Conservation (phyloP, 108 stramenopile genomes). For the Seminavis robusta region DNA sequence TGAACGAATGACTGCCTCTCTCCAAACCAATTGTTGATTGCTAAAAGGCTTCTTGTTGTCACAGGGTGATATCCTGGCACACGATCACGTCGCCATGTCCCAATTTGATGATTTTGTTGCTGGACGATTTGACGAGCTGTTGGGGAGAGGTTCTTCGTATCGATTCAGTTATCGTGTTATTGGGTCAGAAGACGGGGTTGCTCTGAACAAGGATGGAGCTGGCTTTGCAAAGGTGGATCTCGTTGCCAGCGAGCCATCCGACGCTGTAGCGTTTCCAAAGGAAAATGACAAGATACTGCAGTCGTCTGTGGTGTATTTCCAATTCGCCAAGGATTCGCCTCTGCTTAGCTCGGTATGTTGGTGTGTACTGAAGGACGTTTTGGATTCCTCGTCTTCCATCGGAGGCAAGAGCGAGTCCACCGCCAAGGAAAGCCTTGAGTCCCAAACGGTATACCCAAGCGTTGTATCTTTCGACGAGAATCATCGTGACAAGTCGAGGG, state of each 20-base stretch:
- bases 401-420: background rate
- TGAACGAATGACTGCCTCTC: too few relatives aligned
- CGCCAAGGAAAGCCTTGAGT: background rate
- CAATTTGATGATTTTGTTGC: slow-evolving; percentile 3
- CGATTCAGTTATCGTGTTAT: background rate
- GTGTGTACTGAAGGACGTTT: background rate
- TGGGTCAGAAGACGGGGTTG: slow-evolving; percentile 3
- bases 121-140: background rate
- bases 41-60: too few relatives aligned
- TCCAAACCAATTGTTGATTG: too few relatives aligned
- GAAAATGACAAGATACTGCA: too few relatives aligned
- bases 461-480: slow-evolving; percentile 14
- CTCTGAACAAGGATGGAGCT: background rate
- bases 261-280: background rate
- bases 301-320: background rate
- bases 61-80: too few relatives aligned
- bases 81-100: too few relatives aligned
- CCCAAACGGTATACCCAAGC: slow-evolving; percentile 6
- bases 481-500: background rate
- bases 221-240: slow-evolving; percentile 8
- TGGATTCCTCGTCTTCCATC: background rate
- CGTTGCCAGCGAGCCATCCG: background rate
- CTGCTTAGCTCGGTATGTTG: slow-evolving; percentile 5
- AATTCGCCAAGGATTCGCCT: background rate
- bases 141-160: background rate